Evolutionary conservation across 2,329 filamentous ascomycete genomes (phyloP), one percentile per base, ranked within the genome.

Genomic region (Westerdykella ornata): DNA sequence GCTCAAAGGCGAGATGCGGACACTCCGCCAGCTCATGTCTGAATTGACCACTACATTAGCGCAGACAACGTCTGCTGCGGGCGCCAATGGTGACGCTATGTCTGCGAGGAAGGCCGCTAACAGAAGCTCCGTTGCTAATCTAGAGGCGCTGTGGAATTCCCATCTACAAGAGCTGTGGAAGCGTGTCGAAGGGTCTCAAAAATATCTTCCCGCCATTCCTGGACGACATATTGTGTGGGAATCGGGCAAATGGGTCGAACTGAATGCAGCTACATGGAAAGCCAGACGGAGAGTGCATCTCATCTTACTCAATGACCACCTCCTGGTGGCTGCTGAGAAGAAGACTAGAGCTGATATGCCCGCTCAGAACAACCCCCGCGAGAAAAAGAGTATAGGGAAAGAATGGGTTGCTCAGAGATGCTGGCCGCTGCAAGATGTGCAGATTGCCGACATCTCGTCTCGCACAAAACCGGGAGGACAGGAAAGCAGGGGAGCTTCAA

Each of bases 181-280:
- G 70, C 86, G 85, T 33, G 87, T 98, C n/a, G 92, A 97, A 65
- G 90, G 90, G 1, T 95, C 89, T 8, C 92, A 98, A 59, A 97
- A 97, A 64, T 98, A 94, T 59, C 72, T 98, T 9, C 92, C 92
- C 12, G 92, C 89, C 41, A 77, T 88, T 15, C 81, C 85, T 15
- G 90, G 89, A n/a, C 82, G 92, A 30, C 94, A 96, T 62, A 88
- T 98, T 35, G 80, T 97, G 2, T 82, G 94, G 63, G 90, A 97
- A 65, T 94, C 88, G 3, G 85, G 87, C 1, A 79, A 84, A 36
- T 98, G 92, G 92, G 85, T 97, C 44, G 90, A 98, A 69, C 74
- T 98, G 46, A 94, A 98, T 67, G 94, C 92, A 49, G 92, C 92
- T 9, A 98, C 92, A 0, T 97, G 94, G 81, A 96, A 95, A 67